phyloP scores from a whole-genome alignment of 2,329 filamentous ascomycete species.

The Aureobasidium sp. region DNA sequence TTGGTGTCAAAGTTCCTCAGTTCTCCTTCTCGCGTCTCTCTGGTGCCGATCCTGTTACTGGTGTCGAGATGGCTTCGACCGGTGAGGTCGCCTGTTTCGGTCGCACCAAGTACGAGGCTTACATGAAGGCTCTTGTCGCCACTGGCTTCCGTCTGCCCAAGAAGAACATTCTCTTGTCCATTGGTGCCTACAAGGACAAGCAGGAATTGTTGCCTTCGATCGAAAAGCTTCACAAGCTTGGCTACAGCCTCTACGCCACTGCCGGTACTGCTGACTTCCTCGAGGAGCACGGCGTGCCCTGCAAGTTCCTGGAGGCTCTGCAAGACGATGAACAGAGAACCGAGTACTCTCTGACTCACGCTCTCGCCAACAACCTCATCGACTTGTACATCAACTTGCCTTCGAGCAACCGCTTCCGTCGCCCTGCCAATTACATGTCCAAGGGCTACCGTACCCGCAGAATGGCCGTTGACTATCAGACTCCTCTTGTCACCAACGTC shows the following conservation, averaged over 20 bases:
- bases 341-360: constrained; percentile 94
- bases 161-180: constrained; percentile 89
- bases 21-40: constrained; percentile 98
- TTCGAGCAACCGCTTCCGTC: constrained; percentile 95
- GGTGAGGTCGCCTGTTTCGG: constrained; percentile 97
- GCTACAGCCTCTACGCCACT: constrained; percentile 93
- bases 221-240: constrained; percentile 78
- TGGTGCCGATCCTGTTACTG: constrained; percentile 89
- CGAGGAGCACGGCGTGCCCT: constrained; percentile 82
- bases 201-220: constrained; percentile 93
- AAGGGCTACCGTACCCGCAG: constrained; percentile 93
- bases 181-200: constrained; percentile 97
- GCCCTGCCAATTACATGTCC: constrained; percentile 97
- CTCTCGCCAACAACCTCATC: constrained; percentile 95
- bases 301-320: constrained; percentile 89
- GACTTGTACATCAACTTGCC: constrained; percentile 98
- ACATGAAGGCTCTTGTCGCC: constrained; percentile 90
- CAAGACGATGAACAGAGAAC: constrained; percentile 76
- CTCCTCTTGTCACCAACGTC: constrained; percentile 93
- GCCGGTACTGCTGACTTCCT: constrained; percentile 95
- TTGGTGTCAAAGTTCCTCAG: constrained; percentile 96
- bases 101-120: constrained; percentile 92
- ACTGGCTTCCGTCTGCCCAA: constrained; percentile 96
- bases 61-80: constrained; percentile 98
- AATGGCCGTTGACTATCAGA: constrained; percentile 98